Conservation (phyloP, 1,284 basidiomycete species). For the Naganishia sp. region DNA sequence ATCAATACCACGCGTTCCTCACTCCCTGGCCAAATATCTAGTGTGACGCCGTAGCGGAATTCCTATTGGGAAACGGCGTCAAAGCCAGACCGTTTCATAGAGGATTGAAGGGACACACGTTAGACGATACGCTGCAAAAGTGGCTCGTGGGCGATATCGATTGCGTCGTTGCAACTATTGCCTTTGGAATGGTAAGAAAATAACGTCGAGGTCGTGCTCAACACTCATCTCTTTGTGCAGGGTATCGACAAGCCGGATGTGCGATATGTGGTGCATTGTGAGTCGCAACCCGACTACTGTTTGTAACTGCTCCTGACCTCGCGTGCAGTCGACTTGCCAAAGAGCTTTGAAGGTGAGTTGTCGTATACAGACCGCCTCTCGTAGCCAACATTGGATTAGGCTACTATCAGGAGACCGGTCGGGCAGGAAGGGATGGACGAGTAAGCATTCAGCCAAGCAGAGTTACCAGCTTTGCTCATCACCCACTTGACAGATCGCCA, state of each 20-base stretch:
- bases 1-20: too few species aligned
- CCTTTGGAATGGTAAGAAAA: conserved; percentile 68
- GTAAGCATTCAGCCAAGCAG: conserved; percentile 55
- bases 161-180: conserved; percentile 65
- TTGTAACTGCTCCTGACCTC: not conserved
- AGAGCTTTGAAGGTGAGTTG: conserved; percentile 72
- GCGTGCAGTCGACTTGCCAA: conserved; percentile 73
- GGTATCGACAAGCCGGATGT: conserved; percentile 84
- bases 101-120: conserved; percentile 59
- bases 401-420: conserved; percentile 85
- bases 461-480: not conserved
- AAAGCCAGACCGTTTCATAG: conserved; percentile 74
- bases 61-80: conserved; percentile 66
- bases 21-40: conserved; percentile 14
- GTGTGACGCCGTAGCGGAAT: conserved; percentile 68
- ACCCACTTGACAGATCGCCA: conserved; percentile 62
- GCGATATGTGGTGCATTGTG: conserved; percentile 58
- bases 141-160: conserved; percentile 62
- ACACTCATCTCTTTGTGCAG: conserved; percentile 29
- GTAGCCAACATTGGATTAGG: conserved; percentile 55
- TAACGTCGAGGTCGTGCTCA: not conserved
- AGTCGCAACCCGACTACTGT: not conserved
- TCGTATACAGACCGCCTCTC: not conserved
- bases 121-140: conserved; percentile 64
- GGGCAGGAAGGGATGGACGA: conserved; percentile 78